phyloP scores from a whole-genome alignment of 805 yeast genomes.

The Saccharomycopsis fibuligera region DNA sequence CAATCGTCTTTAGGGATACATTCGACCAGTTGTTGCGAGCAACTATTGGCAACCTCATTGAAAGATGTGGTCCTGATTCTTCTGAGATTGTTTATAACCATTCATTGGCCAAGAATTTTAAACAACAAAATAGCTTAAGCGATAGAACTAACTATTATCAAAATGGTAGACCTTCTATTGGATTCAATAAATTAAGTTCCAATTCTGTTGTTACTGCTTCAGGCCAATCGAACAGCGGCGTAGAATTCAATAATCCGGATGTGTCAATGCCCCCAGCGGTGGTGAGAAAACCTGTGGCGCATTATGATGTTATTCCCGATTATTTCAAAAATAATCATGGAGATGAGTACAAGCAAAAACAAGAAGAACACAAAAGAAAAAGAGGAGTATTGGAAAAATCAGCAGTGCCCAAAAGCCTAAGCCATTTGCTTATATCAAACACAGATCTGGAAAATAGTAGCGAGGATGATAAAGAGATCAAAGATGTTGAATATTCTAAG shows the following conservation, averaged over 20 bases:
- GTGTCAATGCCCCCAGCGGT: conserved; percentile 59
- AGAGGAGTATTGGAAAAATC: conserved; percentile 46
- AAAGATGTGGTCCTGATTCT: conserved; percentile 59
- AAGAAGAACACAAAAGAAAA: conserved; percentile 41
- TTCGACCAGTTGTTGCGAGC: conserved; percentile 63
- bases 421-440: conserved; percentile 37
- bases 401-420: conserved; percentile 48
- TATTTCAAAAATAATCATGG: conserved; percentile 6
- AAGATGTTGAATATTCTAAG: no score
- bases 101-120: neutral
- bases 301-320: conserved; percentile 29
- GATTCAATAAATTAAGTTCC: neutral
- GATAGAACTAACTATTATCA: neutral
- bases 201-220: neutral
- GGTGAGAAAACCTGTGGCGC: conserved; percentile 38
- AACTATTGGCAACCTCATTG: conserved; percentile 54
- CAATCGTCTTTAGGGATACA: conserved; percentile 55
- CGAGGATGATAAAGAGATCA: neutral
- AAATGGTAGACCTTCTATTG: neutral
- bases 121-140: neutral
- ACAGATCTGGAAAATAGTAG: no score
- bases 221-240: neutral
- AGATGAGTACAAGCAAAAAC: conserved; percentile 30
- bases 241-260: conserved; percentile 17
- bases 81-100: conserved; percentile 42